Evolutionary conservation across 2,329 filamentous ascomycete species (phyloP), one percentile per base, ranked within the genome.

Genomic region (Beauveria asiatica): DNA sequence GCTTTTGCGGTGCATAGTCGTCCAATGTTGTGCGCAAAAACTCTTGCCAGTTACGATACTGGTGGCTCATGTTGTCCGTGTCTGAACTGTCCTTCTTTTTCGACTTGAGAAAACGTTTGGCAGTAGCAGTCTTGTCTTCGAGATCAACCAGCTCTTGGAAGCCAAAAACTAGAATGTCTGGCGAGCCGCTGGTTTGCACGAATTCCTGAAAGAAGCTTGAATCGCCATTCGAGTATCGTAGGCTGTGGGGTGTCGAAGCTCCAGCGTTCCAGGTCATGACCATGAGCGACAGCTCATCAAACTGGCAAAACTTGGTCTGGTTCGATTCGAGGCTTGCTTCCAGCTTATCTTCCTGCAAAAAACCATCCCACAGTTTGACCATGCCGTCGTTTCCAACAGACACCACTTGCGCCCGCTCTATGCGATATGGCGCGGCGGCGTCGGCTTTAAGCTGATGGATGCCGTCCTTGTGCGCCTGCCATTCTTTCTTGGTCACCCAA

Each of bases 141-240:
- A 99, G 79, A 69, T 99, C 94, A 4, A 99, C 94, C n/a, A 99
- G 81, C 73, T 99, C 94, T 73, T 99, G 94, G 72, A 99, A 99
- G 1, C 92, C 93, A 77, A 99, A 99, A 1, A 97, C 84, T 2
- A 97, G 76, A 54, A 99, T 92, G 66, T 97, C 94, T 0, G 94
- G 91, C 8, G 88, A 85, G 44, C 87, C 83, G 63, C 88, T 86
- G n/a, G 83, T 83, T 64, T 87, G 83, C 27, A 99, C 78, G 17
- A 96, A 81, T 61, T 93, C 85, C 64, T 86, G 85, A 68, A 97
- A 89, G 72, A 97, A 97, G 48, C 81, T 80, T 11, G 83, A 83
- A 67, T 96, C 90, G 57, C 83, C 76, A 33, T 84, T 81, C 1
- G 84, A 84, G 64, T 89, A 84, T 59, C 89, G 83, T 39, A 97